A percentile compares a stretch with the other conserved stretches of the same genome.
Evolutionary conservation across 306 rosid genomes (phyloP).

Genomic region (Cyamopsis tetragonoloba): DNA sequence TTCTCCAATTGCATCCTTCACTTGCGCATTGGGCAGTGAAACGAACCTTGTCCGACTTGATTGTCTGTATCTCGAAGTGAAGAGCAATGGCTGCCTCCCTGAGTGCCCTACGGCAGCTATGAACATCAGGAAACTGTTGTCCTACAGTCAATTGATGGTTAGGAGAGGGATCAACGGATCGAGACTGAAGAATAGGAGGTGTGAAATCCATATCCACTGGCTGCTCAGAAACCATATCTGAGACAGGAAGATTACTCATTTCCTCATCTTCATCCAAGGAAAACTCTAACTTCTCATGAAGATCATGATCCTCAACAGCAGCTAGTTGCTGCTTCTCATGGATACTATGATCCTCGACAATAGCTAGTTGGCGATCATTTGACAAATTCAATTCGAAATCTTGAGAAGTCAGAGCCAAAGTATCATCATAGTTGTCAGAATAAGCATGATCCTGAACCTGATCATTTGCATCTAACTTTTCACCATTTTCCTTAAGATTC

Average conservation of each 20-base stretch:
- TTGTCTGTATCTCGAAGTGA: slow-evolving; percentile 67
- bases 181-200: slow-evolving; percentile 46
- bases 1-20: slow-evolving; percentile 81
- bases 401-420: slow-evolving; percentile 19
- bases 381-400: slow-evolving; percentile 36
- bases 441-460: slow-evolving; percentile 24
- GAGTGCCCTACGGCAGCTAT: slow-evolving; percentile 72
- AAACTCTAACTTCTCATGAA: slow-evolving; percentile 38
- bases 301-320: slow-evolving; percentile 34
- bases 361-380: slow-evolving; percentile 36
- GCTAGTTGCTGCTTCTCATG: slow-evolving; percentile 40
- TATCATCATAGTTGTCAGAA: slow-evolving; percentile 17
- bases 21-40: slow-evolving; percentile 74
- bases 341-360: slow-evolving; percentile 34
- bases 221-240: slow-evolving; percentile 29
- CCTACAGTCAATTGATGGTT: slow-evolving; percentile 51
- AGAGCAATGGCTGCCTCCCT: slow-evolving; percentile 74
- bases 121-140: slow-evolving; percentile 72
- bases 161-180: slow-evolving; percentile 36
- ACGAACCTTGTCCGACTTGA: slow-evolving; percentile 74
- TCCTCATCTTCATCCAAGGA: slow-evolving; percentile 42
- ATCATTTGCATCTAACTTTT: slow-evolving; percentile 21
- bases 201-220: slow-evolving; percentile 14
- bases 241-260: slow-evolving; percentile 24
- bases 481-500: slow-evolving; percentile 29